A percentile compares a stretch with the other conserved stretches of the same genome.
Evolutionary conservation across 2,329 filamentous ascomycete genomes (phyloP).

Genomic region (Pseudocercospora pini-densiflorae): DNA sequence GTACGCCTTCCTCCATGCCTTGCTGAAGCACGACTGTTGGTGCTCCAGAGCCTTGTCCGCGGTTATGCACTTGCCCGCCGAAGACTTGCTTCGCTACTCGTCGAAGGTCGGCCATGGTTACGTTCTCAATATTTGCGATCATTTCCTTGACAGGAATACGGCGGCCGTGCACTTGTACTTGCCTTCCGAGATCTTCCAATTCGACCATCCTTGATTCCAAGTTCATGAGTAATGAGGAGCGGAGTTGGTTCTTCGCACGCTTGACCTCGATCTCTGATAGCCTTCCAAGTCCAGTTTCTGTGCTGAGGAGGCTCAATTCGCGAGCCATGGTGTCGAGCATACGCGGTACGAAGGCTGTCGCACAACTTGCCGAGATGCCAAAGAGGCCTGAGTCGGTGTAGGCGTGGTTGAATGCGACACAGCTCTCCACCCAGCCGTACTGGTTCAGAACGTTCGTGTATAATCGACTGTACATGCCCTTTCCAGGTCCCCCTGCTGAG

Average conservation of each 20-base stretch:
- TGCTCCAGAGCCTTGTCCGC: slow-evolving; percentile 77
- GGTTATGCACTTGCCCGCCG: slow-evolving; percentile 74
- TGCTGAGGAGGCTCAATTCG: slow-evolving; percentile 77
- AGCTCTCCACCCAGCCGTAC: slow-evolving; percentile 95
- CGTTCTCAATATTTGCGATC: slow-evolving; percentile 81
- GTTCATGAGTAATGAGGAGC: slow-evolving; percentile 92
- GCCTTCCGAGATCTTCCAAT: slow-evolving; percentile 90
- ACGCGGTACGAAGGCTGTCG: slow-evolving; percentile 73
- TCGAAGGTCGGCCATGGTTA: slow-evolving; percentile 80
- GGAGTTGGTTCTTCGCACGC: slow-evolving; percentile 95
- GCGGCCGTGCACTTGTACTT: slow-evolving; percentile 94
- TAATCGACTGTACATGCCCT: slow-evolving; percentile 98
- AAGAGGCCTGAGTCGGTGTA: slow-evolving; percentile 97
- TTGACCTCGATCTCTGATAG: slow-evolving; percentile 79
- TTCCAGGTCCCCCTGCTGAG: slow-evolving; percentile 92
- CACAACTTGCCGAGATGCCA: slow-evolving; percentile 86
- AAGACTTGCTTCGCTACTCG: slow-evolving; percentile 81
- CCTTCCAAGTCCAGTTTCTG: slow-evolving; percentile 73
- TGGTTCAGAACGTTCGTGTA: slow-evolving; percentile 99
- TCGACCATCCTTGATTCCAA: slow-evolving; percentile 97
- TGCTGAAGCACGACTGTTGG: slow-evolving; percentile 96
- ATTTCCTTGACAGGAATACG: slow-evolving; percentile 94
- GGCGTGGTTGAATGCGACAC: slow-evolving; percentile 94
- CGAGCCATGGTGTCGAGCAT: slow-evolving; percentile 98
- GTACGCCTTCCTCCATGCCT: slow-evolving; percentile 73